A percentile compares a stretch with the other conserved stretches of the same genome.
These are phyloP conservation scores for Lachnellula hyalina DNA, from an alignment of 2,329 filamentous ascomycete species.

Conservation along the genomic window DNA sequence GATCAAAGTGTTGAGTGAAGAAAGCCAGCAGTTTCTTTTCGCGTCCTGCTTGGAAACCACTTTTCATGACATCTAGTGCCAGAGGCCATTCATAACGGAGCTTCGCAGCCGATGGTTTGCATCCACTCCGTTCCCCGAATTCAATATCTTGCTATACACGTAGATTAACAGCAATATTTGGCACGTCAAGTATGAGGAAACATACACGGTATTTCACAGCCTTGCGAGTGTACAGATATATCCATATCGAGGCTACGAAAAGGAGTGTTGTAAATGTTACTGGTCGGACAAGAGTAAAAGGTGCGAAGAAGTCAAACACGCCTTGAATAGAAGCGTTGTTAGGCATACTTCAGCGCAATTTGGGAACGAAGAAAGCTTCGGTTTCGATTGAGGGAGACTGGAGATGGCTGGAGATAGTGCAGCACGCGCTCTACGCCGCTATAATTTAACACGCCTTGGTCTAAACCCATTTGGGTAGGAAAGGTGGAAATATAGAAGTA, in stretches of 20 bases:
- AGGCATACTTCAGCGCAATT: background rate
- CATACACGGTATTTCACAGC: constrained; percentile 7
- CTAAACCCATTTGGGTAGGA: too few relatives aligned
- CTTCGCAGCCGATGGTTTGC: constrained; percentile 4
- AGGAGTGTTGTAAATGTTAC: constrained; percentile 3
- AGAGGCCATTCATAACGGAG: constrained; percentile 23
- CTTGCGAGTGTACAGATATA: constrained; percentile 1
- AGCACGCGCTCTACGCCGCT: too few relatives aligned
- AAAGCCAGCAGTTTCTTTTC: constrained; percentile 18
- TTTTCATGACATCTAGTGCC: constrained; percentile 26
- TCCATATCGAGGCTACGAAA: background rate
- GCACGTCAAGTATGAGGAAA: background rate
- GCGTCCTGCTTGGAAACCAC: constrained; percentile 14
- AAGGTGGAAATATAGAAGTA: too few relatives aligned
- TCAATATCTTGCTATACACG: constrained; percentile 2
- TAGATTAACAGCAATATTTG: background rate
- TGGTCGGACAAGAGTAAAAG: constrained; percentile 2
- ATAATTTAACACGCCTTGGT: too few relatives aligned
- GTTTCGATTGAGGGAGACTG: background rate
- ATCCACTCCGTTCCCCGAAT: constrained; percentile 10
- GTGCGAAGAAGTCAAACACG: background rate
- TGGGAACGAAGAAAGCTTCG: background rate
- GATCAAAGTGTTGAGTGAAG: constrained; percentile 15
- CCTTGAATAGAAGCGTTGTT: background rate
- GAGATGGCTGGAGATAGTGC: too few relatives aligned